Evolutionary conservation across 2,329 filamentous ascomycete genomes (phyloP).

Genomic region (Tolypocladium endophyticum): DNA sequence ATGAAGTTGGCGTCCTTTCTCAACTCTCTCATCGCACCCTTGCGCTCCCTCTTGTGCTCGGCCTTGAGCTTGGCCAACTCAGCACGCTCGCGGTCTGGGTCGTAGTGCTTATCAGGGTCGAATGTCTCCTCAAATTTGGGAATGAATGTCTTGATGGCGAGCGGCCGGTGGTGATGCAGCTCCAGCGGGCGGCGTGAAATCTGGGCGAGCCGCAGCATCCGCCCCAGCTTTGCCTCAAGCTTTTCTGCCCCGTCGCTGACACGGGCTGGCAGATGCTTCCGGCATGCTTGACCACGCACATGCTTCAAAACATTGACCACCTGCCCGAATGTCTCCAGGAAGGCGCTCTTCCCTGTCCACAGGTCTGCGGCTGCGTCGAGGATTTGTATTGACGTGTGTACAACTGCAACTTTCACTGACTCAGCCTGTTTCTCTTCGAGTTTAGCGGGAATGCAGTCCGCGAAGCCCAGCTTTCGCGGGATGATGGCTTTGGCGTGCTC

Average conservation of each 20-base stretch:
- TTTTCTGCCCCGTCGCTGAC: slow-evolving; percentile 31
- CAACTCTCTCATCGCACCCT: slow-evolving; percentile 88
- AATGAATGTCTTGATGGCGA: slow-evolving; percentile 77
- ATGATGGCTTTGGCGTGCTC: slow-evolving; percentile 26
- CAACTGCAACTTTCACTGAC: slow-evolving; percentile 43
- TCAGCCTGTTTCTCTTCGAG: slow-evolving; percentile 21
- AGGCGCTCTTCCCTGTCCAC: slow-evolving; percentile 65
- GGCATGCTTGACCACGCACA: slow-evolving; percentile 43
- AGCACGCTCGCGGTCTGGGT: slow-evolving; percentile 81
- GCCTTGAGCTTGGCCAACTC: slow-evolving; percentile 75
- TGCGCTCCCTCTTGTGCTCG: slow-evolving; percentile 90
- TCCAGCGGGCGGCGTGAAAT: slow-evolving; percentile 67
- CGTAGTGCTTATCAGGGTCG: slow-evolving; percentile 94
- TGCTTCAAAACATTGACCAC: slow-evolving; percentile 47
- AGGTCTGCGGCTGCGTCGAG: slow-evolving; percentile 58
- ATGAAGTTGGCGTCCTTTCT: slow-evolving; percentile 93
- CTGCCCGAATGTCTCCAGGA: slow-evolving; percentile 68
- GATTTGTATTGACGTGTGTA: slow-evolving; percentile 54
- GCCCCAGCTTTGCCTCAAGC: slow-evolving; percentile 33
- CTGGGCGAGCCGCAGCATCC: slow-evolving; percentile 49
- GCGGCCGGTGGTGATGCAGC: slow-evolving; percentile 78
- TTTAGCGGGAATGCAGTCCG: slow-evolving; percentile 38
- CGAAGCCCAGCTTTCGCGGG: slow-evolving; percentile 45
- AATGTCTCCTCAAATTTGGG: slow-evolving; percentile 95
- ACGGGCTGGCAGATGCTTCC: slow-evolving; percentile 35